Evolutionary conservation across 805 yeast genomes (phyloP).

Genomic region (Kuraishia ogatae): DNA sequence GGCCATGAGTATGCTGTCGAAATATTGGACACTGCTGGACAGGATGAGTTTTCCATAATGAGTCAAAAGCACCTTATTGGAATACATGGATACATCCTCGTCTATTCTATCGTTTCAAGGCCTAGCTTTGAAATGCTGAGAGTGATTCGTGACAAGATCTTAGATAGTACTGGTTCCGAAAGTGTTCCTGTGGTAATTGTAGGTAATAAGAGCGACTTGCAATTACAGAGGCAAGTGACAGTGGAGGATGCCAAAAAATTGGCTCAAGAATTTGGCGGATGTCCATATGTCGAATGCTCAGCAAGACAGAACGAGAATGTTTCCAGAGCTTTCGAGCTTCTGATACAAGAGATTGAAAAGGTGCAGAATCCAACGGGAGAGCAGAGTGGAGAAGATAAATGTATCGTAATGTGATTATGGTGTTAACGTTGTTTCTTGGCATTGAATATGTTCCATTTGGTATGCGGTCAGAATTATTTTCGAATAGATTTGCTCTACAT

Average conservation of each 20-base stretch:
- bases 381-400: constrained; percentile 22
- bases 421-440: neutral
- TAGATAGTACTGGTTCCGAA: constrained; percentile 52
- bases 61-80: constrained; percentile 74
- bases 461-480: neutral
- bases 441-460: neutral
- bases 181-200: constrained; percentile 38
- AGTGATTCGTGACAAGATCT: constrained; percentile 73
- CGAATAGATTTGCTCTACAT: neutral
- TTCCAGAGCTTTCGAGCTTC: constrained; percentile 45
- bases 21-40: constrained; percentile 89
- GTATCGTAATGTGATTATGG: neutral
- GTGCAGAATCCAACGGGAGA: constrained; percentile 40
- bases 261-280: constrained; percentile 31
- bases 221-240: constrained; percentile 46
- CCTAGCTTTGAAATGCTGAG: constrained; percentile 71
- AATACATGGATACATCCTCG: constrained; percentile 74
- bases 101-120: constrained; percentile 73
- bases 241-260: constrained; percentile 39
- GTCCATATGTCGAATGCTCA: constrained; percentile 39
- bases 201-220: constrained; percentile 48
- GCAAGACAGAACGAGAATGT: constrained; percentile 39
- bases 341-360: constrained; percentile 53
- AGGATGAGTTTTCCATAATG: constrained; percentile 78
- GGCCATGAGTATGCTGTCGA: constrained; percentile 75